These are phyloP conservation scores for Leccinum holopus DNA, from an alignment of 1,284 basidiomycete genomes.

Conservation along the genomic window DNA sequence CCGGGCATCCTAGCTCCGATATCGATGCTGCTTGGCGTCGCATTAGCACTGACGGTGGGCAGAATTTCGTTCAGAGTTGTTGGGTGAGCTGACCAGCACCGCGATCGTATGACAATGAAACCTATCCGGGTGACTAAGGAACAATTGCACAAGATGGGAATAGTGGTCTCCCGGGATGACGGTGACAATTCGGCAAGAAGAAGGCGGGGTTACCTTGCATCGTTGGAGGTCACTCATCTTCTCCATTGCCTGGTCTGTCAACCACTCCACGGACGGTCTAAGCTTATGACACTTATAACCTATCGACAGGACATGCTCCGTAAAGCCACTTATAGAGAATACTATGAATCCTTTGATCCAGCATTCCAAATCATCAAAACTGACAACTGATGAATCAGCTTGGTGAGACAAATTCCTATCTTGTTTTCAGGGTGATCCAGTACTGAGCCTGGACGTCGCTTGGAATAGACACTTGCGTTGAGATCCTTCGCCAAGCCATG, in stretches of 20 bases:
- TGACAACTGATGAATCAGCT: background rate
- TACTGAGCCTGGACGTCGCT: background rate
- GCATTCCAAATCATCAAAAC: background rate
- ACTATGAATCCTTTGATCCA: conserved; percentile 1
- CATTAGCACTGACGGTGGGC: conserved; percentile 6
- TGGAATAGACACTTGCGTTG: background rate
- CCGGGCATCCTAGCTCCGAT: conserved; percentile 7
- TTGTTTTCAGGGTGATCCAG: background rate
- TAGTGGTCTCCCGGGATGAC: background rate
- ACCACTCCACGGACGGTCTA: background rate
- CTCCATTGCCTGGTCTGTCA: conserved; percentile 11
- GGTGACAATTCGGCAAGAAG: conserved; percentile 6
- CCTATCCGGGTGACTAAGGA: conserved; percentile 5
- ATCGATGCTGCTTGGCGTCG: conserved; percentile 14
- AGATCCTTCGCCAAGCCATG: conserved; percentile 2
- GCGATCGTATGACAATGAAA: background rate
- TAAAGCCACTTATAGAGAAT: conserved; percentile 1
- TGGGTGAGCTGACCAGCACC: background rate
- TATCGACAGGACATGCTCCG: conserved; percentile 3
- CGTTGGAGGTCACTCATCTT: conserved; percentile 6
- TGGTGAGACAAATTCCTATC: background rate
- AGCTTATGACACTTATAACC: background rate
- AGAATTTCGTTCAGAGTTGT: background rate
- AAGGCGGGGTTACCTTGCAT: conserved; percentile 10
- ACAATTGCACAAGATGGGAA: conserved; percentile 7